Evolutionary conservation across 2,329 filamentous ascomycete species (phyloP), one percentile per base, ranked within the genome.

Genomic region (Colletotrichum musae): DNA sequence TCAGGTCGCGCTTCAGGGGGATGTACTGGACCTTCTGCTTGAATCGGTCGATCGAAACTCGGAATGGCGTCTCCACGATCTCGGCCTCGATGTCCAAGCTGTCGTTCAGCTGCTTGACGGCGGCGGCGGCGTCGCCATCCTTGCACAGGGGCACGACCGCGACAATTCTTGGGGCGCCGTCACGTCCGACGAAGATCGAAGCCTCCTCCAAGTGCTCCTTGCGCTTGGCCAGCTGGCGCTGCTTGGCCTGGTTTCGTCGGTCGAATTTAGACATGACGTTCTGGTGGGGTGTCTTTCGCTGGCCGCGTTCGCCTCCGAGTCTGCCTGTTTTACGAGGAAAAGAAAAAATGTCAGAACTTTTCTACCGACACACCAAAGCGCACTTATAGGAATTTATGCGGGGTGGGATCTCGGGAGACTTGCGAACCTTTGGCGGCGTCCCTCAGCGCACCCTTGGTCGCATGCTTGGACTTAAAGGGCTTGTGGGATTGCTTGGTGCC

Each of bases 231-330:
- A 93, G 84, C 76, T 95, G 93, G 80, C 92, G 91, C 85, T 99
- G 96, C 81, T 95, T 95, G 74, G 94, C 93, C 84, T 97, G 94
- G 81, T 99, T 98, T 75, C 94, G 91, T 70, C 96, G 92, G 81
- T 97, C 94, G 80, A 99, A 89, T 83, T 98, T 99, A 68, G 94
- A 97, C 93, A 98, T 95, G 83, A 98, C 90, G 83, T 97, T 94
- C 80, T 99, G 96, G 80, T 97, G 94, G 64, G 94, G 94, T 16
- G 95, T 97, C 81, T 94, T 97, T 77, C 95, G 91, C 75, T 86
- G 86, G 70, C 92, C 91, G 75, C 87, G 89, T 77, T 97, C 93
- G 76, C 89, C 84, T 48, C 70, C 70, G 64, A 95, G 88, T 81
- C 96, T 96, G 78, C 95, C 94, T 96, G 5, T 58, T 24, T 36